Base-by-base conservation (phyloP, 169 alveolate species). In the Cryptosporidium viatorum region DNA sequence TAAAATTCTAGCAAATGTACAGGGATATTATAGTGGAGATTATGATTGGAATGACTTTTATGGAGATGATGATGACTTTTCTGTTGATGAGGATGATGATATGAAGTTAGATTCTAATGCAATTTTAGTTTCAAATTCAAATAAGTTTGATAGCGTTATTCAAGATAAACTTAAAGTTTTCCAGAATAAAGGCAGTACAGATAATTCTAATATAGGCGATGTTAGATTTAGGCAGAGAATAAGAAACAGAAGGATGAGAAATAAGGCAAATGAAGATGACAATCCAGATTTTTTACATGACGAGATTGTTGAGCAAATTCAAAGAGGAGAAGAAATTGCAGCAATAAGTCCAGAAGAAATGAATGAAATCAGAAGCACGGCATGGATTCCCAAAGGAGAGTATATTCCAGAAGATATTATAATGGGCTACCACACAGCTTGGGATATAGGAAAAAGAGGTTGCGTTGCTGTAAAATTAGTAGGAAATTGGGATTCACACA, bases 361-460 rank as follows among this genome's bases (percentile, higher is more conserved):
- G 75, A 84, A 91, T 26, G 91, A 65, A 55, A 89, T 92, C 9
- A 37, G 94, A 18, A 75, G 39, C 69, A 73, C 62, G 6, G 93
- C 93, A 35, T 92, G 93, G 93, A 55, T 48, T 26, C 94, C 94
- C 10, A 86, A 70, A 45, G 94, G 94, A 18, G 93, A 87, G 33
- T 91, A 75, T 58, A 52, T 91, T 52, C 94, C 93, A 1, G 86
- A 71, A 10, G 92, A 75, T 37, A 69, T 92, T 50, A 69, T 58
- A 41, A 70, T 92, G 74, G 93, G 93, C 10, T 92, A 92, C 31
- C 94, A 92, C 33, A 86, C 91, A n/a, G 94, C 94, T 8, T 92
- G 94, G 94, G 94, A 92, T 33, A 91, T 91, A 3, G 94, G 94
- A 31, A 92, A 91, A 87, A 71, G 85, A 41, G 94, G 94, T 0